Percentiles rank a stretch among this genome's conserved stretches.
Evolutionary conservation across 2,329 filamentous ascomycete genomes (phyloP).

Genomic region (Trichoderma pleuroti): DNA sequence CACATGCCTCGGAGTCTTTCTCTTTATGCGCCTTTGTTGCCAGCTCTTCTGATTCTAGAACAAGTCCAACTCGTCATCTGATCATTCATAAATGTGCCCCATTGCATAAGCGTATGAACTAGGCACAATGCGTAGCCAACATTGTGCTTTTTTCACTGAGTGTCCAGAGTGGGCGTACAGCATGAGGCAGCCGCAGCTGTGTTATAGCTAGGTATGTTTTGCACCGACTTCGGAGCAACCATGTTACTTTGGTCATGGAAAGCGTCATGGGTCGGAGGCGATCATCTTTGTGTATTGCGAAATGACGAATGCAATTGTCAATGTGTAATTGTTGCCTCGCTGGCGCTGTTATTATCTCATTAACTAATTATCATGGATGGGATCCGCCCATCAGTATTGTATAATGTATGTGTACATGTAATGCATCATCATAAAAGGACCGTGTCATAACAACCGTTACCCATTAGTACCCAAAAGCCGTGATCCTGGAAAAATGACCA

Average conservation of each 20-base stretch:
- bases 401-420: not conserved
- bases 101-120: not conserved
- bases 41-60: not conserved
- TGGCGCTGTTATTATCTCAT: slow-evolving; percentile 13
- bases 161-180: not conserved
- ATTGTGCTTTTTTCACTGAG: not conserved
- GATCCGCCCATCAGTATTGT: not conserved
- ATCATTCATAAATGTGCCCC: not conserved
- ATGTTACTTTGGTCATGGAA: not conserved
- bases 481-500: not conserved
- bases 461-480: not conserved
- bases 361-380: not conserved
- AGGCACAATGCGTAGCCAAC: not conserved
- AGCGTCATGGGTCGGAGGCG: not conserved
- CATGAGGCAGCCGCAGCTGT: not conserved
- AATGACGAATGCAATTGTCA: not conserved
- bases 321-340: slow-evolving; percentile 1
- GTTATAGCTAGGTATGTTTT: not conserved
- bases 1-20: not conserved
- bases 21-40: no score
- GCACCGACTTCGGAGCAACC: not conserved
- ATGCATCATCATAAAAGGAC: slow-evolving; percentile 10
- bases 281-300: not conserved
- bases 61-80: not conserved
- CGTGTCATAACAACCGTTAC: not conserved